Conservation (phyloP, 176 grass and related monocot genomes). For the Cymbopogon citratus region DNA sequence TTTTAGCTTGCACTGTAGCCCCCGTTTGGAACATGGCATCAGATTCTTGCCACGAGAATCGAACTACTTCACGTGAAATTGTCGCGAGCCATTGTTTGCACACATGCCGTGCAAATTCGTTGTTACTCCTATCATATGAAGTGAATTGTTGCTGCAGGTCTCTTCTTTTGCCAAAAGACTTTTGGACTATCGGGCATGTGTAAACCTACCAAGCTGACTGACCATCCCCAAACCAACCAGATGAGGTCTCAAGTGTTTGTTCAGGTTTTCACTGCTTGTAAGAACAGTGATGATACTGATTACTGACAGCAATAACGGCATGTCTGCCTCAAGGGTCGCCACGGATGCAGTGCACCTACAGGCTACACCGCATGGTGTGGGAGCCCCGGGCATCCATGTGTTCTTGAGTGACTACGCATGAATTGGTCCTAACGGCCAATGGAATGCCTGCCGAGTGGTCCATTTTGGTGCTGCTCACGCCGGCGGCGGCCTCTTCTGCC, state of each 20-base stretch:
- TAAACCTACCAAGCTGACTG: too few relatives aligned
- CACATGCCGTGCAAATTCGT: background rate
- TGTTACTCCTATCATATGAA: background rate
- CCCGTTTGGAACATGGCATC: background rate
- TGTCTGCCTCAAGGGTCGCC: background rate
- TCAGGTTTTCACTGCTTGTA: background rate
- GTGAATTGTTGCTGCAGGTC: background rate
- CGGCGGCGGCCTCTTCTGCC: slow-evolving; percentile 2
- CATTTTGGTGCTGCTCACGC: slow-evolving; percentile 13
- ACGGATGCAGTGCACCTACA: background rate
- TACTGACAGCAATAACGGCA: background rate
- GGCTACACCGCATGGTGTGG: slow-evolving; percentile 11
- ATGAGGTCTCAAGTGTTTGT: background rate
- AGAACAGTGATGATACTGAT: background rate
- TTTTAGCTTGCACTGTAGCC: background rate
- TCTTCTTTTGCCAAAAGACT: too few relatives aligned
- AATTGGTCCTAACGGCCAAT: background rate
- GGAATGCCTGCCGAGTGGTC: slow-evolving; percentile 3
- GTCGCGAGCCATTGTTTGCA: background rate
- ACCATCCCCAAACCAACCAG: background rate
- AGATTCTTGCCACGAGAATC: background rate
- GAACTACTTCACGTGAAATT: background rate
- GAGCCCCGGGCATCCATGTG: background rate
- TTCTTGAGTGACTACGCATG: too few relatives aligned
- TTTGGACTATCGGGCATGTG: too few relatives aligned